These are phyloP conservation scores for Umbelopsis sp. DNA, from an alignment of 371 early-diverging fungal genomes.

Conservation along the genomic window DNA sequence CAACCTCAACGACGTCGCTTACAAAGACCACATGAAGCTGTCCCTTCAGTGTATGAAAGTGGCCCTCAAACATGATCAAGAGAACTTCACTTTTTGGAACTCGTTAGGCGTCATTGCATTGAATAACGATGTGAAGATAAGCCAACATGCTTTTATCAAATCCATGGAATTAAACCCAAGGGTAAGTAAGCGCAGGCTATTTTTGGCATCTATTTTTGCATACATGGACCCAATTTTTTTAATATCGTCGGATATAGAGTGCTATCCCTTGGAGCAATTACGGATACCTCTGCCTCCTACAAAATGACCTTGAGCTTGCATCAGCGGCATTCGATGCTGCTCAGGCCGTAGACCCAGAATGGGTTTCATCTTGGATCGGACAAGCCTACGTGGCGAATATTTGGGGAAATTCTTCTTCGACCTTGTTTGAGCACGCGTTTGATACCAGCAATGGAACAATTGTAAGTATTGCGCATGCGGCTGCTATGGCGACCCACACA, in stretches of 20 bases:
- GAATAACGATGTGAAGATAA: constrained; percentile 55
- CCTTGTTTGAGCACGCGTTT: constrained; percentile 79
- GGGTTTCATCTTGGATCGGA: constrained; percentile 83
- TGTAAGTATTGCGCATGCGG: constrained; percentile 25
- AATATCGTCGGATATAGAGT: constrained; percentile 34
- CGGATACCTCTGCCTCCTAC: constrained; percentile 79
- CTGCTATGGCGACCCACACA: not conserved
- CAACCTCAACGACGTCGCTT: not conserved
- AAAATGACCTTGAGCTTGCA: constrained; percentile 81
- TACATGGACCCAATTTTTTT: not conserved
- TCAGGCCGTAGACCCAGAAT: constrained; percentile 82
- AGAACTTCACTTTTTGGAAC: constrained; percentile 71
- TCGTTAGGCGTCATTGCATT: constrained; percentile 74
- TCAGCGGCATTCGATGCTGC: constrained; percentile 76
- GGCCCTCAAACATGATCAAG: constrained; percentile 69
- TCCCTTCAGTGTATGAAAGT: constrained; percentile 59
- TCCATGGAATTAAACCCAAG: constrained; percentile 73
- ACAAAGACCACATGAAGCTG: constrained; percentile 27
- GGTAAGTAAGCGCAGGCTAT: constrained; percentile 50
- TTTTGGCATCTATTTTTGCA: not conserved
- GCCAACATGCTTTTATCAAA: constrained; percentile 86
- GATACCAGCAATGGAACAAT: constrained; percentile 65
- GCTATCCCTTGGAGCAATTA: constrained; percentile 83
- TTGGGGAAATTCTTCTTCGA: constrained; percentile 58
- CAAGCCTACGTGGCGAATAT: constrained; percentile 77